Percentiles rank a stretch among this genome's conserved stretches.
Evolutionary conservation across 805 yeast species (phyloP).

Genomic region (Kuraishia floccosa): DNA sequence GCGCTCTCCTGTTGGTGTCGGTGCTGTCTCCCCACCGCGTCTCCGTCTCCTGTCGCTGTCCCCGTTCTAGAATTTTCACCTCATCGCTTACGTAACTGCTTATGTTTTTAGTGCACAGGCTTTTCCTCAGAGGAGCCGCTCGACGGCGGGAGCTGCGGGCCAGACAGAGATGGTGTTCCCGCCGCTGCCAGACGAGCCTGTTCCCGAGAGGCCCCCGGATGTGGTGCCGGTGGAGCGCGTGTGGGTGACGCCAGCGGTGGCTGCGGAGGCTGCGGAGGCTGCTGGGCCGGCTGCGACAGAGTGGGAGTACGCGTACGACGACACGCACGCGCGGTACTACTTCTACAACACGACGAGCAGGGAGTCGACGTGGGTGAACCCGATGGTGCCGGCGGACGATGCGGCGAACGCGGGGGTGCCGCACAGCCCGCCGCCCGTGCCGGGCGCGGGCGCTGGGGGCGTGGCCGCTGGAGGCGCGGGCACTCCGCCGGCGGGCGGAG

Average conservation of each 20-base stretch:
- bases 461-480: not conserved
- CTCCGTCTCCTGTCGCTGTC: no score
- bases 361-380: not conserved
- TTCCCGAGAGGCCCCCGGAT: not conserved
- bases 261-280: no score
- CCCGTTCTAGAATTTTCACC: no score
- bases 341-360: not conserved
- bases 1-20: no score
- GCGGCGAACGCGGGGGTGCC: not conserved
- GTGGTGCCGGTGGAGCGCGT: not conserved
- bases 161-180: not conserved
- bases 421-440: not conserved
- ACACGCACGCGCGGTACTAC: not conserved
- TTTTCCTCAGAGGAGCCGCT: no score
- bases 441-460: not conserved
- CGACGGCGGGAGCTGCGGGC: no score
- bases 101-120: no score
- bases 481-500: not conserved
- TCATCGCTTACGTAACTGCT: no score
- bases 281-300: no score
- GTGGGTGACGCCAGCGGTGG: no score
- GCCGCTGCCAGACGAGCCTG: not conserved
- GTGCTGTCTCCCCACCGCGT: no score
- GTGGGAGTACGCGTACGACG: not conserved
- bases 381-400: not conserved